Percentiles rank a stretch among this genome's conserved stretches.
phyloP scores from a whole-genome alignment of 1,284 basidiomycete genomes.

The Ustilago cynodontis region DNA sequence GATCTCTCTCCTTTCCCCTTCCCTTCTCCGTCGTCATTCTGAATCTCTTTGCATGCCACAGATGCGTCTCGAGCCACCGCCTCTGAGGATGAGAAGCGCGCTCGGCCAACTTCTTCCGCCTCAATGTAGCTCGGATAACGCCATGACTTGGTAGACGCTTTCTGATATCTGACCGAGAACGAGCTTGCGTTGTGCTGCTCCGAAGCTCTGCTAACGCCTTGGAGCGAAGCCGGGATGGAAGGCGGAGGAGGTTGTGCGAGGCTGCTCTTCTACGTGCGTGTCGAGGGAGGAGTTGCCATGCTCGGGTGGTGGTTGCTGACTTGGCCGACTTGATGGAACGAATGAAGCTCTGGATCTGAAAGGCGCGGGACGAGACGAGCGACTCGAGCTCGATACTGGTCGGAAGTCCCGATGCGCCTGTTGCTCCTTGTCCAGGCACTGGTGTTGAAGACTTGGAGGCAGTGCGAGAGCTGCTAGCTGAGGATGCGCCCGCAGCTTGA shows the following conservation, averaged over 20 bases:
- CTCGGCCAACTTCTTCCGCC: constrained; percentile 44
- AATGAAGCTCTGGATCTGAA: constrained; percentile 54
- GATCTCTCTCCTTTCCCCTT: constrained; percentile 49
- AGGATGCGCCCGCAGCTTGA: constrained; percentile 15
- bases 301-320: constrained; percentile 57
- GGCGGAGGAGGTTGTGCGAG: constrained; percentile 66
- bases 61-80: constrained; percentile 68
- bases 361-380: constrained; percentile 47
- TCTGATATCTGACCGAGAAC: constrained; percentile 52
- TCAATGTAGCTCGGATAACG: constrained; percentile 39
- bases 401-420: constrained; percentile 25
- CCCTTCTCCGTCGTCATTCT: constrained; percentile 64
- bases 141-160: constrained; percentile 53
- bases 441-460: constrained; percentile 25
- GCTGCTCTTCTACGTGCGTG: constrained; percentile 64
- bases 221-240: constrained; percentile 59
- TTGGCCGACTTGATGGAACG: constrained; percentile 48
- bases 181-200: constrained; percentile 61
- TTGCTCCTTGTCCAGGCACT: constrained; percentile 2
- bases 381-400: constrained; percentile 46
- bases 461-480: constrained; percentile 33
- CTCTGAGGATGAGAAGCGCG: constrained; percentile 48
- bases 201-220: constrained; percentile 65
- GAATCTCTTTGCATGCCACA: constrained; percentile 69
- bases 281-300: constrained; percentile 69